phyloP scores from a whole-genome alignment of 1,284 basidiomycete species.

The Melanopsichium pennsylvanicum region DNA sequence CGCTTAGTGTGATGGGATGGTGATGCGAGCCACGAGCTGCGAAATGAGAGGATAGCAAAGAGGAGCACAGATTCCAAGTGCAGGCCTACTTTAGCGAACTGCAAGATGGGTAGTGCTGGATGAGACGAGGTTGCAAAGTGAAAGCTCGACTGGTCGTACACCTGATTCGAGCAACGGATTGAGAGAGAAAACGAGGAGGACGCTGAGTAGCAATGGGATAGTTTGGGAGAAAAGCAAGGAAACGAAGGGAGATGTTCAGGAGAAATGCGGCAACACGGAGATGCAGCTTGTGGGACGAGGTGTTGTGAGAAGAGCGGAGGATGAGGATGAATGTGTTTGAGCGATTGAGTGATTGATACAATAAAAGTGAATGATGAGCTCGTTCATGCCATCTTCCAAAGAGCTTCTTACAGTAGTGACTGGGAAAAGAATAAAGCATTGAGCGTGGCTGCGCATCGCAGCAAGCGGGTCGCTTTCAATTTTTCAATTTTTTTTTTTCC shows the following conservation, averaged over 20 bases:
- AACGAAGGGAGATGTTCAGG: neutral
- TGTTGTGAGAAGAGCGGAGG: neutral
- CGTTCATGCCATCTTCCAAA: neutral
- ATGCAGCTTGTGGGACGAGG: neutral
- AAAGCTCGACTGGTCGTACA: no score
- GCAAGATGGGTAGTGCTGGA: no score
- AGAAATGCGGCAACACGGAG: neutral
- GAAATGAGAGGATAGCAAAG: neutral
- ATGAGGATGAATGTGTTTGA: neutral
- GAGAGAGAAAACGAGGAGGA: no score
- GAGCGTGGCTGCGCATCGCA: slow-evolving; percentile 1
- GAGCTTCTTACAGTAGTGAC: neutral
- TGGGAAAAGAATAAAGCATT: slow-evolving; percentile 5
- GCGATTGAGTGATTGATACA: no score
- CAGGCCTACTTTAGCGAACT: no score
- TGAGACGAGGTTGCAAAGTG: no score
- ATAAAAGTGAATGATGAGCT: no score
- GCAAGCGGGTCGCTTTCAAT: slow-evolving; percentile 14
- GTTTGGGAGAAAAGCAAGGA: no score
- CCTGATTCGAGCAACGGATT: no score
- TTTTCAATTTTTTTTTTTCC: slow-evolving; percentile 10
- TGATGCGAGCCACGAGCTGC: slow-evolving; percentile 5
- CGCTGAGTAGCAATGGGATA: neutral
- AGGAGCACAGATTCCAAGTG: neutral
- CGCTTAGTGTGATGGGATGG: slow-evolving; percentile 4